A percentile compares a stretch with the other conserved stretches of the same genome.
These are phyloP conservation scores for Sclerotinia trifoliorum DNA, from an alignment of 2,329 filamentous ascomycete species.

Conservation along the genomic window DNA sequence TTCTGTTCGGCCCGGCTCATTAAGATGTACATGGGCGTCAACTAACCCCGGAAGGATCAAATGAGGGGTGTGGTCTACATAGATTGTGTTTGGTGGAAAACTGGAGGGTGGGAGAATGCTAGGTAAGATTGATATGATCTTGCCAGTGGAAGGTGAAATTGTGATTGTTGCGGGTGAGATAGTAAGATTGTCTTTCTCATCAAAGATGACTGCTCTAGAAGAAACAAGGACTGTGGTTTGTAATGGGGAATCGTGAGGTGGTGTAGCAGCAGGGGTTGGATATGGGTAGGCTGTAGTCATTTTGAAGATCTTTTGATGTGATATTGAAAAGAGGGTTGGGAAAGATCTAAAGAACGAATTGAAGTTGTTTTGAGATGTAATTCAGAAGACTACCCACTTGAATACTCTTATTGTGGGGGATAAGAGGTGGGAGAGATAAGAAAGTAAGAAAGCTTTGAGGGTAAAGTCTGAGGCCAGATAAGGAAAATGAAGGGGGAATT, in stretches of 20 bases:
- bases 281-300: conserved; percentile 34
- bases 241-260: conserved; percentile 37
- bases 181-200: conserved; percentile 57
- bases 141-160: conserved; percentile 75
- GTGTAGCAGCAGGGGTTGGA: conserved; percentile 37
- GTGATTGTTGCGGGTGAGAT: conserved; percentile 81
- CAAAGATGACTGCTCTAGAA: conserved; percentile 75
- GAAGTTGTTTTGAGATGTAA: conserved; percentile 8
- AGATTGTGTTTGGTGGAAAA: conserved; percentile 71
- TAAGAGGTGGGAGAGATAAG: conserved; percentile 16
- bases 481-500: conserved; percentile 19
- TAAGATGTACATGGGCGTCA: conserved; percentile 95
- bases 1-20: conserved; percentile 93
- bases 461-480: conserved; percentile 4
- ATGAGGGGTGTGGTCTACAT: conserved; percentile 80
- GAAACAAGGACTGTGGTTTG: conserved; percentile 77
- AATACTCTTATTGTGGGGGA: conserved; percentile 20
- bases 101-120: conserved; percentile 70
- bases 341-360: neutral
- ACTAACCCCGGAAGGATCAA: conserved; percentile 88
- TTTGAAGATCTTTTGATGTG: conserved; percentile 14
- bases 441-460: neutral
- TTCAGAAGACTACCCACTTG: neutral
- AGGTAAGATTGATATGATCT: conserved; percentile 74
- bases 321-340: neutral